These are phyloP conservation scores for Podaxis carcinomalis DNA, from an alignment of 768 basidiomycete species.

Conservation along the genomic window DNA sequence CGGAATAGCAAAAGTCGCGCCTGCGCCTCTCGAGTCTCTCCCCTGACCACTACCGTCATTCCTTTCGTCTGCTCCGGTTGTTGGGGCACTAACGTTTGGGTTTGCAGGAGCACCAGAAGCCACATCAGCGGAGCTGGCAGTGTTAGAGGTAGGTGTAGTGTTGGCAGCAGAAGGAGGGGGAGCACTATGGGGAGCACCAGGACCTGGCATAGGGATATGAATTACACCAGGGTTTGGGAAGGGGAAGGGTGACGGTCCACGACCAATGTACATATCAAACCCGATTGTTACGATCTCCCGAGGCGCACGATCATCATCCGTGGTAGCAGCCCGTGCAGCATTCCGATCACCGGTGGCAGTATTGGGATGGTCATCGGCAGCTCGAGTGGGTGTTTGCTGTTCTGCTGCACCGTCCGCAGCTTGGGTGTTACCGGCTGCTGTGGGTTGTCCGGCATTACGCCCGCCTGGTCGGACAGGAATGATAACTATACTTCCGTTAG, in stretches of 20 bases:
- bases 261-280: constrained; percentile 32
- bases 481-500: background rate
- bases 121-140: background rate
- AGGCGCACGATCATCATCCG: background rate
- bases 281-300: constrained; percentile 32
- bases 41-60: background rate
- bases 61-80: background rate
- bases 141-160: background rate
- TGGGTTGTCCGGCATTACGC: background rate
- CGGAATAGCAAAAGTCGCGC: background rate
- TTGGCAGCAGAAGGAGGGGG: background rate
- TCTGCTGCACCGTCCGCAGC: background rate
- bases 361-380: background rate
- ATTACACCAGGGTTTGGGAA: background rate
- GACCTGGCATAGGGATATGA: background rate
- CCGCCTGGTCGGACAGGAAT: background rate
- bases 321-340: background rate
- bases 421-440: background rate
- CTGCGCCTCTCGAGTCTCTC: background rate
- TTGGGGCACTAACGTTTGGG: background rate
- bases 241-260: constrained; percentile 11
- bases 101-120: background rate
- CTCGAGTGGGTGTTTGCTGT: background rate
- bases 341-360: background rate
- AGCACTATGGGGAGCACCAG: background rate